These are phyloP conservation scores for Mycosarcoma mackinlayi DNA, from an alignment of 1,284 basidiomycete species.

Conservation along the genomic window DNA sequence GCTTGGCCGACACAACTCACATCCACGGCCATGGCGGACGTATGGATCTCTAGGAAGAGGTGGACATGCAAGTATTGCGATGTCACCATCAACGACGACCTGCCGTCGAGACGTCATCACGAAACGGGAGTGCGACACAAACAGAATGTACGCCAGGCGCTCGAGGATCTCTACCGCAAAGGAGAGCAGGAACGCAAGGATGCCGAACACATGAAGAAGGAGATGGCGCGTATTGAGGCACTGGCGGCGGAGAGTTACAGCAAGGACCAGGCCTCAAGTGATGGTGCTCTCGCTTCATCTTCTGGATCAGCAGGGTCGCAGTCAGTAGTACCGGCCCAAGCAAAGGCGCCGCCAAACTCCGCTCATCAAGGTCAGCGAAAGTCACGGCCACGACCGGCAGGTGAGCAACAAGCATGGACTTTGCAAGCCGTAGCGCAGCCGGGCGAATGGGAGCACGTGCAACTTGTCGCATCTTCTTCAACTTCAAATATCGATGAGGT, in stretches of 20 bases:
- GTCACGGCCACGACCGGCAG: not conserved
- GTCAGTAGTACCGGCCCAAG: not conserved
- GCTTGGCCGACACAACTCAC: not conserved
- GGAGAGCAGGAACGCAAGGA: conserved; percentile 89
- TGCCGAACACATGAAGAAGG: conserved; percentile 82
- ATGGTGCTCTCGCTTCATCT: conserved; percentile 6
- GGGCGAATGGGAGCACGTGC: conserved; percentile 82
- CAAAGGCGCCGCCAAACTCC: not conserved
- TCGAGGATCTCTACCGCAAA: conserved; percentile 90
- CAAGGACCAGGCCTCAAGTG: conserved; percentile 53
- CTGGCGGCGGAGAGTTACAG: conserved; percentile 70
- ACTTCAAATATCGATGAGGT: not conserved
- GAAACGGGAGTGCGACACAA: conserved; percentile 94
- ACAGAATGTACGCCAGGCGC: conserved; percentile 90
- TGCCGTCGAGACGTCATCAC: conserved; percentile 83
- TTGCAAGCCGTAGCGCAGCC: conserved; percentile 77
- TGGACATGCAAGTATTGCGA: conserved; percentile 68
- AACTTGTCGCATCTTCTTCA: conserved; percentile 14
- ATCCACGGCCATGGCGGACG: conserved; percentile 54
- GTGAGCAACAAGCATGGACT: conserved; percentile 73
- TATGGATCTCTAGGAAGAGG: conserved; percentile 62
- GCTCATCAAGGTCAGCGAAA: not conserved
- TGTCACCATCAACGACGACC: conserved; percentile 63
- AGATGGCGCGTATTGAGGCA: conserved; percentile 86
- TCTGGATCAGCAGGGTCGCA: conserved; percentile 32